Conservation (phyloP, 495 filamentous ascomycete genomes). For the Pyronema domesticum region DNA sequence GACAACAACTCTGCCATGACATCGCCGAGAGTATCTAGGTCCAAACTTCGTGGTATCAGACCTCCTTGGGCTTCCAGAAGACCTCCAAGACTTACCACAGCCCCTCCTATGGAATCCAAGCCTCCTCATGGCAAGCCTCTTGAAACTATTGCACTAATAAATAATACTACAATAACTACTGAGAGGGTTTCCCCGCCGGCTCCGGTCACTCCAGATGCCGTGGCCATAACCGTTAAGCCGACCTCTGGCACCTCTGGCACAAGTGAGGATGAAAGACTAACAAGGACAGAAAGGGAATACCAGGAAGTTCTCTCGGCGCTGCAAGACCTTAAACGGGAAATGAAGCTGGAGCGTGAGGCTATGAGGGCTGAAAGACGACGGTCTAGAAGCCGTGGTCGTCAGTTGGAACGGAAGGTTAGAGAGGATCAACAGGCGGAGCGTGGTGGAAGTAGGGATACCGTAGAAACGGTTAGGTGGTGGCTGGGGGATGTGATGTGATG, state of each 20-base stretch:
- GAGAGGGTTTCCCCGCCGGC: background rate
- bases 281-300: constrained; percentile 22
- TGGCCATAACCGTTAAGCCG: background rate
- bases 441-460: background rate
- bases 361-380: background rate
- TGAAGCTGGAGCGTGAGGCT: constrained; percentile 1
- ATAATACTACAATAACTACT: constrained; percentile 1
- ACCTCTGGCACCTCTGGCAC: background rate
- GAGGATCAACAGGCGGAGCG: background rate
- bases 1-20: background rate
- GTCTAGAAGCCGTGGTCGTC: constrained; percentile 2
- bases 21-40: background rate
- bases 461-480: constrained; percentile 3
- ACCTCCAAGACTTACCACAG: background rate
- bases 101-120: background rate
- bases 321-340: constrained; percentile 14
- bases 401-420: background rate
- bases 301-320: constrained; percentile 12
- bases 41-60: background rate
- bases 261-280: constrained; percentile 11
- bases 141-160: background rate
- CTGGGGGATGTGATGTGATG: background rate
- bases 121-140: background rate
- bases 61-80: background rate
- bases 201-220: background rate